Base-by-base conservation (phyloP, 495 filamentous ascomycete species). In the Jackrogersella multiformis region DNA sequence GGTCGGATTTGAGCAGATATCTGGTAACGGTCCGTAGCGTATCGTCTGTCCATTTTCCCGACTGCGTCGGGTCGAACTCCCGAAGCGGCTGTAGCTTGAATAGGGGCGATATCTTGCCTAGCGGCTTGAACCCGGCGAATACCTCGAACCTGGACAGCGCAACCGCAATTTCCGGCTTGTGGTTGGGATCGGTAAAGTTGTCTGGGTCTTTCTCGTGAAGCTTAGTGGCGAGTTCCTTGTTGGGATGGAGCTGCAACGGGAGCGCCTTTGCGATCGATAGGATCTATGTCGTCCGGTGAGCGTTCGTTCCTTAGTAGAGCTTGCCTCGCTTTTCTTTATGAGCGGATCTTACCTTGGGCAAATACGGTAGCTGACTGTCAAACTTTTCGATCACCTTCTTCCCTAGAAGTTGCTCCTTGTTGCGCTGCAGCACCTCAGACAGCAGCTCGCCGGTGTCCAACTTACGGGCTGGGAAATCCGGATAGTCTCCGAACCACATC, bases 401-500 rank as follows among this genome's bases (percentile, higher is more conserved):
- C 5, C 91, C 91, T 10, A 95, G 81, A 4, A 93, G 80, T 38
- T 79, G 69, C 28, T 90, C 80, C 23, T 85, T 82, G 73, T 93
- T 80, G 34, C 82, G 81, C 53, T 90, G 82, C 21, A 94, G 78
- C 20, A 91, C 83, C 7, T 89, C 85, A 41, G 86, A 81, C 2
- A 96, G 82, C 2, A 84, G 81, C 58, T 91, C 85, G 7, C 87
- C 88, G 0, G 84, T 89, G 1, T 80, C 74, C 2, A 91, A 72
- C 9, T 89, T 78, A 45, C 83, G 84, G 1, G 89, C 88, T 0
- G 90, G 90, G 35, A 87, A 86, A 16, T 84, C 85, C 0, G 91
- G 91, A 62, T 94, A 92, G 36, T 91, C 91, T 2, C 91, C 90
- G 80, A 94, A 88, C 92, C 91, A 93, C 82, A 92, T 90, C 80